Percentiles rank a stretch among this genome's conserved stretches.
phyloP scores from a whole-genome alignment of 2,329 filamentous ascomycete genomes.

The Penicillium decumbens region DNA sequence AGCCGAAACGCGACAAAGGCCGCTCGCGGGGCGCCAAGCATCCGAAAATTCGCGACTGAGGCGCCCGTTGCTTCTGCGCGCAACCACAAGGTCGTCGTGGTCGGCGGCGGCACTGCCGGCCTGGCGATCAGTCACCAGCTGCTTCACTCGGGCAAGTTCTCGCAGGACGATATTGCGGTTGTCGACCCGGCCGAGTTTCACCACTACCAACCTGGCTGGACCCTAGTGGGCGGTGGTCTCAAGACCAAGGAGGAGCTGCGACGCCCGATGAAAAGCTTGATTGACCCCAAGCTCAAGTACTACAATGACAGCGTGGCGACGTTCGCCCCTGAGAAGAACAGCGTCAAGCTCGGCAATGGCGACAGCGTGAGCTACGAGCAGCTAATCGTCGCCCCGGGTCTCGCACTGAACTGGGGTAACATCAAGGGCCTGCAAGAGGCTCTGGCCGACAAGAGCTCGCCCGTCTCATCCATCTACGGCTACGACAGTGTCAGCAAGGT shows the following conservation, averaged over 20 bases:
- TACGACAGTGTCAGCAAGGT: slow-evolving; percentile 55
- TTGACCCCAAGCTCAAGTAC: slow-evolving; percentile 59
- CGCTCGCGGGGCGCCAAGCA: slow-evolving; percentile 19
- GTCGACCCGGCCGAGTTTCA: slow-evolving; percentile 61
- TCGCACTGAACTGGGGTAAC: slow-evolving; percentile 49
- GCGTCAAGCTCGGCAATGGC: slow-evolving; percentile 53
- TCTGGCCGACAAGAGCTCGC: slow-evolving; percentile 45
- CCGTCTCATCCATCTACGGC: slow-evolving; percentile 56
- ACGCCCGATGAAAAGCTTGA: slow-evolving; percentile 47
- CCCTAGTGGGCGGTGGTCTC: slow-evolving; percentile 62
- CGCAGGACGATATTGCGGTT: slow-evolving; percentile 58
- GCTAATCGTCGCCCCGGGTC: slow-evolving; percentile 58
- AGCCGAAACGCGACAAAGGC: slow-evolving; percentile 22
- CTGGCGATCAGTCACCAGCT: slow-evolving; percentile 64
- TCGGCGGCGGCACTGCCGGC: slow-evolving; percentile 64
- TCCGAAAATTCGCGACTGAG: slow-evolving; percentile 28
- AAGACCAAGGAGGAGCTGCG: slow-evolving; percentile 59
- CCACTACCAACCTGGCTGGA: slow-evolving; percentile 68
- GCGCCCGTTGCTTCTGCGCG: slow-evolving; percentile 32
- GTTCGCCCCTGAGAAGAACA: slow-evolving; percentile 55
- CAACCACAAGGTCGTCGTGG: slow-evolving; percentile 61
- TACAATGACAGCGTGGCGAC: slow-evolving; percentile 52
- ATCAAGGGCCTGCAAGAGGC: slow-evolving; percentile 57
- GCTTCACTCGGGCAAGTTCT: slow-evolving; percentile 55
- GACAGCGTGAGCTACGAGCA: slow-evolving; percentile 59